Evolutionary conservation across 495 filamentous ascomycete species (phyloP).

Genomic region (Podospora appendiculata): DNA sequence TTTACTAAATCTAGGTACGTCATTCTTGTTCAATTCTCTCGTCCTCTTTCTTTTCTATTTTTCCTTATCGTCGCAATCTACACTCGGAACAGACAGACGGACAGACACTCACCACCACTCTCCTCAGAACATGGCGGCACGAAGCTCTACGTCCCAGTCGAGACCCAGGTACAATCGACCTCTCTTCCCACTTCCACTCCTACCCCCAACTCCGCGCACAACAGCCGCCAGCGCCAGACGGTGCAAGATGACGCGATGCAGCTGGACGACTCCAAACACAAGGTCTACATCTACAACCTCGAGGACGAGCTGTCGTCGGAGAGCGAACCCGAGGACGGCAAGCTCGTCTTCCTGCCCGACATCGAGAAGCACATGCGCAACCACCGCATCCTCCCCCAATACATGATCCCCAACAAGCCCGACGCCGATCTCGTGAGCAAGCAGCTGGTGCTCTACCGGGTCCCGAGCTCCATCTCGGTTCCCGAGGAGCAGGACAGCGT

Average conservation of each 20-base stretch:
- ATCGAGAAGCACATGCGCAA: conserved; percentile 65
- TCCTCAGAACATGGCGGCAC: conserved; percentile 43
- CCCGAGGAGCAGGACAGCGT: conserved; percentile 75
- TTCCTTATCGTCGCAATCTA: background rate
- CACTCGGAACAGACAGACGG: conserved; percentile 3
- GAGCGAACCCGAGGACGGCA: conserved; percentile 38
- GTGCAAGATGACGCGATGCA: conserved; percentile 61
- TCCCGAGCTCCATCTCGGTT: conserved; percentile 68
- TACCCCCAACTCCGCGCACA: background rate
- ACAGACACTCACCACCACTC: conserved; percentile 9
- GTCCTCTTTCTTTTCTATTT: background rate
- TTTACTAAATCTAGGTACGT: conserved; percentile 71
- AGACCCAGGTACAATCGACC: conserved; percentile 21
- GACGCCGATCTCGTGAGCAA: conserved; percentile 37
- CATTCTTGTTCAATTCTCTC: conserved; percentile 1
- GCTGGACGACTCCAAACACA: conserved; percentile 79
- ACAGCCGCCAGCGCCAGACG: background rate
- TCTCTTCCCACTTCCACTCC: background rate
- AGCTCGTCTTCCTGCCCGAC: conserved; percentile 71
- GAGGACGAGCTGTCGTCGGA: conserved; percentile 75
- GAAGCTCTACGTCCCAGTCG: conserved; percentile 50
- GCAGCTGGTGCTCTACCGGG: conserved; percentile 74
- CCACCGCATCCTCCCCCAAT: conserved; percentile 55
- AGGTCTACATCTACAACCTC: conserved; percentile 83
- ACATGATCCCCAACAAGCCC: conserved; percentile 43